phyloP scores from a whole-genome alignment of 2,329 filamentous ascomycete genomes.

The Phyllosticta ampelicida region DNA sequence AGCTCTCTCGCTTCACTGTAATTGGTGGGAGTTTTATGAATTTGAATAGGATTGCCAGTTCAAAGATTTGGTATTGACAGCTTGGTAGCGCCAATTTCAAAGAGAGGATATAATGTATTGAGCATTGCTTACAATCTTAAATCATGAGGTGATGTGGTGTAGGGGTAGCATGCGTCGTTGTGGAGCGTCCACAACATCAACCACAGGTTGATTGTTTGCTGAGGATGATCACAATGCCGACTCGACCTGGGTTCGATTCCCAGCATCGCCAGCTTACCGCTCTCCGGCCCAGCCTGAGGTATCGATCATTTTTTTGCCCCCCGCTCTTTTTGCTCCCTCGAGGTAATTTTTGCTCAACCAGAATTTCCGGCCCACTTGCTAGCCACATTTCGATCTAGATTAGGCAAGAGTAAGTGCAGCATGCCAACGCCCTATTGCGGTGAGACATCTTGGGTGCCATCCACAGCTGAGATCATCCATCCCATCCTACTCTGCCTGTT shows the following conservation, averaged over 20 bases:
- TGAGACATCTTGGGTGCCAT: too few species aligned
- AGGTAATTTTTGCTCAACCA: neutral
- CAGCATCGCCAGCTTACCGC: constrained; percentile 1
- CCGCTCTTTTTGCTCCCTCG: neutral
- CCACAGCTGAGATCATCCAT: too few species aligned
- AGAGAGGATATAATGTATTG: fast-evolving
- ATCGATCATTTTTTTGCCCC: too few species aligned
- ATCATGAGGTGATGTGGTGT: neutral
- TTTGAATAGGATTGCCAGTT: too few species aligned
- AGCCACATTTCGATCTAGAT: too few species aligned
- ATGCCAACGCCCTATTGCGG: too few species aligned
- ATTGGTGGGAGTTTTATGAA: too few species aligned
- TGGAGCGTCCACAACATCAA: neutral
- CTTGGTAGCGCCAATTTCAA: neutral
- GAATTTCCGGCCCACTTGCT: too few species aligned
- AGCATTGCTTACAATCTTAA: neutral
- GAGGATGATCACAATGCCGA: neutral
- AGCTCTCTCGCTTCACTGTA: too few species aligned
- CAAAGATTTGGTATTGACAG: too few species aligned
- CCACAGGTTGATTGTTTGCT: neutral
- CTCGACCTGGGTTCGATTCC: constrained; percentile 9
- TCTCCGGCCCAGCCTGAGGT: neutral
- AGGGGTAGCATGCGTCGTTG: constrained; percentile 4
- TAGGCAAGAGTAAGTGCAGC: too few species aligned
- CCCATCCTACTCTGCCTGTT: too few species aligned